Evolutionary conservation across 148 eudicot species (phyloP).

Genomic region (Cornus suecica): DNA sequence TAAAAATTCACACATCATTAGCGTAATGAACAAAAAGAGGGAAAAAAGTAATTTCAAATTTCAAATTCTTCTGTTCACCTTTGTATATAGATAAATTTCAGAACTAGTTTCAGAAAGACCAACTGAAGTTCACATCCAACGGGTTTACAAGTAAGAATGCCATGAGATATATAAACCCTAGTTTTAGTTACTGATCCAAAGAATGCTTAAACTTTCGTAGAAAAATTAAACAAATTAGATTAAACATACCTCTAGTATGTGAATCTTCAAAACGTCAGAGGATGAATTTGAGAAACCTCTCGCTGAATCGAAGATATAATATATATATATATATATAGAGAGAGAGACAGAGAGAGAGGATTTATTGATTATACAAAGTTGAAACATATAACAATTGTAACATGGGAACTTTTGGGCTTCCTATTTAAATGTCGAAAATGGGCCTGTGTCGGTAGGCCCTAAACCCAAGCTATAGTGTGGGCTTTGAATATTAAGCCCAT

Average conservation of each 20-base stretch:
- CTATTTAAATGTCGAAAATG: neutral
- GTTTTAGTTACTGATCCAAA: neutral
- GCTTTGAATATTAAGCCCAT: no score
- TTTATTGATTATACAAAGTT: no score
- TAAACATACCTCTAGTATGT: neutral
- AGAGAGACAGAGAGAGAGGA: neutral
- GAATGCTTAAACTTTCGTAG: neutral
- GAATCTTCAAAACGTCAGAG: neutral
- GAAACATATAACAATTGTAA: no score
- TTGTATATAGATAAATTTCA: neutral
- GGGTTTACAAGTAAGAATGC: neutral
- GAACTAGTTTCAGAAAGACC: neutral
- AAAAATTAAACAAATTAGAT: no score
- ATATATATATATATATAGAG: neutral
- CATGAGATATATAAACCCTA: neutral
- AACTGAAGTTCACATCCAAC: neutral
- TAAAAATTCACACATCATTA: neutral
- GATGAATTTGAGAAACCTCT: neutral
- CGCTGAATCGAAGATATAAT: neutral
- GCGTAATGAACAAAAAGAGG: neutral
- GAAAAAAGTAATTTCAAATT: neutral
- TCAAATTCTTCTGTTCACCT: no score
- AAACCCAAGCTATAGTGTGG: no score
- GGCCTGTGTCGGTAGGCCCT: neutral
- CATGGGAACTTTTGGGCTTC: neutral